A percentile compares a stretch with the other conserved stretches of the same genome.
Evolutionary conservation across 2,329 filamentous ascomycete species (phyloP).

Genomic region (Alternaria sp.): DNA sequence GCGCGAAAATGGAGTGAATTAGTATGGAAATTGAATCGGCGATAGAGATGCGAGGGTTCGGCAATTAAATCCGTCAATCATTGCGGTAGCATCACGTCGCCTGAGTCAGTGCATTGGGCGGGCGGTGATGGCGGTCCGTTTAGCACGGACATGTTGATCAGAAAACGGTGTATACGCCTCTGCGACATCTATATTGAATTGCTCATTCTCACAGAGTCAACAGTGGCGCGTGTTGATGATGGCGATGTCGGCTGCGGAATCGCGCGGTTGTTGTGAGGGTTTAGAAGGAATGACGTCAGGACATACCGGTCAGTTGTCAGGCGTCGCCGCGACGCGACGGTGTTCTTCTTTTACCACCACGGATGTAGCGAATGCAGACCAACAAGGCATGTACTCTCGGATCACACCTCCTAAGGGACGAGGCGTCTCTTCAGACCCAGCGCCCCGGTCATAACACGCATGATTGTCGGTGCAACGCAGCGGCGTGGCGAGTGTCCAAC

Average conservation of each 20-base stretch:
- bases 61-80: not conserved
- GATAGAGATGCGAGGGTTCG: not conserved
- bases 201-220: not conserved
- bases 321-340: too few relatives aligned
- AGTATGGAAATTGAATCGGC: not conserved
- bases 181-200: accelerated
- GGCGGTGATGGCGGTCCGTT: not conserved
- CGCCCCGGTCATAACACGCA: too few relatives aligned
- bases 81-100: not conserved
- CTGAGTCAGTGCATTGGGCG: not conserved
- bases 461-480: too few relatives aligned
- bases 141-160: not conserved
- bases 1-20: not conserved
- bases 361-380: too few relatives aligned
- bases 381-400: too few relatives aligned
- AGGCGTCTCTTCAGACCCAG: too few relatives aligned
- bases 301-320: not conserved
- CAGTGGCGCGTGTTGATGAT: not conserved
- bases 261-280: not conserved
- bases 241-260: not conserved
- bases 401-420: too few relatives aligned
- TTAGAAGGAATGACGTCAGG: not conserved
- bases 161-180: not conserved
- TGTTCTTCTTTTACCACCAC: too few relatives aligned
- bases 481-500: too few relatives aligned